Evolutionary conservation across 768 basidiomycete genomes (phyloP), one percentile per base, ranked within the genome.

Genomic region (Favolaschia claudopus): DNA sequence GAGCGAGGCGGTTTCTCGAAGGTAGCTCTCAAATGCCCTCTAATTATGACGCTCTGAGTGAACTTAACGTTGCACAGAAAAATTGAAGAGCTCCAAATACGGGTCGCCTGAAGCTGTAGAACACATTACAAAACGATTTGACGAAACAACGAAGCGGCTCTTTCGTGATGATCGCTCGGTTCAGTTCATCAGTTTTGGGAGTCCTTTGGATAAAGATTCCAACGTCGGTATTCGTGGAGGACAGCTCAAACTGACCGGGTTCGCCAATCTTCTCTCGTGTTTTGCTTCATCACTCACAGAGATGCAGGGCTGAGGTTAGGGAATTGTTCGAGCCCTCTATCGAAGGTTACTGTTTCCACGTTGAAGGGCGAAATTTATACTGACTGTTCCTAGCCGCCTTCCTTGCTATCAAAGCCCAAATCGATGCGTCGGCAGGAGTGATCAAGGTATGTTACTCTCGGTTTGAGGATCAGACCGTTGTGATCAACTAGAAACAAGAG

Each of bases 281-380:
- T 29, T 14, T 17, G 24, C 14, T 25, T 31, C 17, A 28, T 44
- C 36, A 20, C 48, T 55, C 36, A 52, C 42, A 47, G 53, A 54
- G 13, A 47, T 31, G 25, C 58, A 81, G 76, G 24, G 63, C 58
- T 31, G 80, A 82, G 74, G 89, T 92, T 8, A 86, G 89, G 7
- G 85, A 86, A 45, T 76, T 92, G 7, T 93, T 93, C 58, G 91
- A 91, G 69, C 91, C 90, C 12, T 93, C 91, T 2, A 84, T 92
- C 29, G 82, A 89, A 71, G 81, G 81, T n/a, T 81, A 65, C 39
- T 64, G 48, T 15, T 13, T 12, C 34, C 54, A 22, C 17, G 4
- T 44, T 28, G 24, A 37, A 37, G n/a, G n/a, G 39, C 6, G 7
- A 27, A 24, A 24, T 19, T 62, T 2, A 57, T 51, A 34, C 42